Conservation (phyloP, 495 filamentous ascomycete species). For the Xanthoparmelia taractica region DNA sequence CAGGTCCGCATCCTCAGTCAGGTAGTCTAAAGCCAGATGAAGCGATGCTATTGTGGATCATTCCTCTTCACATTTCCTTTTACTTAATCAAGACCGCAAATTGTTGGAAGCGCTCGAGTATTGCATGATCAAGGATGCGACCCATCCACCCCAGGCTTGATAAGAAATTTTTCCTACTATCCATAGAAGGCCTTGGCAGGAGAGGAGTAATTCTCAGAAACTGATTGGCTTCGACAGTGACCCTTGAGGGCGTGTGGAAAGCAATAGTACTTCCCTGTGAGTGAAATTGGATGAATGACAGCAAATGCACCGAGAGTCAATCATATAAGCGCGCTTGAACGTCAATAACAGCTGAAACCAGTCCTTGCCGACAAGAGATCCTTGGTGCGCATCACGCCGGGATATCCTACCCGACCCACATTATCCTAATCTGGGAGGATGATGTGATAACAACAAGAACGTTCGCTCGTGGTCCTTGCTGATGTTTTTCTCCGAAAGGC, state of each 20-base stretch:
- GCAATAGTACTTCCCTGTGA: background rate
- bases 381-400: constrained; percentile 18
- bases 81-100: constrained; percentile 6
- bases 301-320: constrained; percentile 4
- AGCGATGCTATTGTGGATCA: constrained; percentile 7
- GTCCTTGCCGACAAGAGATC: constrained; percentile 9
- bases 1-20: constrained; percentile 1
- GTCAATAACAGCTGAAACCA: constrained; percentile 9
- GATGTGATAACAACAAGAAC: constrained; percentile 1
- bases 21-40: constrained; percentile 5
- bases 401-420: constrained; percentile 10
- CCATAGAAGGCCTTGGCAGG: background rate
- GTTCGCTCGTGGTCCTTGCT: background rate
- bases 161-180: constrained; percentile 7
- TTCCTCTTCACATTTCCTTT: background rate
- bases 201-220: background rate
- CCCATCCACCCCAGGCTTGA: background rate
- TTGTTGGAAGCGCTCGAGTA: constrained; percentile 15
- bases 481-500: background rate
- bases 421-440: constrained; percentile 10
- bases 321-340: constrained; percentile 22
- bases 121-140: constrained; percentile 12
- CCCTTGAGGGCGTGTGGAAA: background rate
- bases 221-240: constrained; percentile 7
- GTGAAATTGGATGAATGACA: constrained; percentile 5